These are phyloP conservation scores for Gossypium australe DNA, from an alignment of 345 rosid genomes.

Conservation along the genomic window DNA sequence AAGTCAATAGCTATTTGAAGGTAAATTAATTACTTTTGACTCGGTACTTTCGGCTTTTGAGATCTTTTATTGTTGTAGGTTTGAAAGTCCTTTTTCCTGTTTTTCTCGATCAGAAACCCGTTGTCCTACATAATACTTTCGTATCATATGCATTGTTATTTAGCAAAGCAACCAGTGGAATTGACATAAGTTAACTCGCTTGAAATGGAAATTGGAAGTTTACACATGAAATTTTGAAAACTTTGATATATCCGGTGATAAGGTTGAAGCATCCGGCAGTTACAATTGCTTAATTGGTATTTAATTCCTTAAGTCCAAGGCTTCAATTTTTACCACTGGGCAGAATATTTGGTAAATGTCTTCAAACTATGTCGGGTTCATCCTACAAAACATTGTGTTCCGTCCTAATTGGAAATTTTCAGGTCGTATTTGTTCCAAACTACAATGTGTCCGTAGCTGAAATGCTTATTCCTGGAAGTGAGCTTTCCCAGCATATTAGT, in stretches of 20 bases:
- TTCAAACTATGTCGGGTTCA: neutral
- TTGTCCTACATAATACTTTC: neutral
- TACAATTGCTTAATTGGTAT: no score
- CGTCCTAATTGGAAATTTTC: slow-evolving; percentile 15
- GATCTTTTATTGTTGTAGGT: neutral
- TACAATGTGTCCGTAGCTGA: slow-evolving; percentile 97
- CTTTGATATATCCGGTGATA: neutral
- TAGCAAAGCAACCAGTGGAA: neutral
- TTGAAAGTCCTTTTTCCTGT: neutral
- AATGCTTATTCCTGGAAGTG: slow-evolving; percentile 94
- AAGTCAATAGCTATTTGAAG: slow-evolving; percentile 81
- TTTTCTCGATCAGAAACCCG: neutral
- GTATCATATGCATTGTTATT: neutral
- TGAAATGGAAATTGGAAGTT: neutral
- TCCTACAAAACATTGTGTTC: neutral
- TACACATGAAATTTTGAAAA: neutral
- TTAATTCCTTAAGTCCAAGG: neutral
- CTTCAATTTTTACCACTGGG: neutral
- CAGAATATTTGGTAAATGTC: neutral
- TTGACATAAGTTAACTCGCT: neutral
- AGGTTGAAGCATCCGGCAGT: neutral
- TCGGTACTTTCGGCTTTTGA: neutral
- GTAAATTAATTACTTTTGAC: slow-evolving; percentile 26
- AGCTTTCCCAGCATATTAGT: slow-evolving; percentile 94
- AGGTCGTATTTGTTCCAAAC: slow-evolving; percentile 97